Evolutionary conservation across 139 green algal species (phyloP), one percentile per base, ranked within the genome.

Genomic region (Chlorella sp.): DNA sequence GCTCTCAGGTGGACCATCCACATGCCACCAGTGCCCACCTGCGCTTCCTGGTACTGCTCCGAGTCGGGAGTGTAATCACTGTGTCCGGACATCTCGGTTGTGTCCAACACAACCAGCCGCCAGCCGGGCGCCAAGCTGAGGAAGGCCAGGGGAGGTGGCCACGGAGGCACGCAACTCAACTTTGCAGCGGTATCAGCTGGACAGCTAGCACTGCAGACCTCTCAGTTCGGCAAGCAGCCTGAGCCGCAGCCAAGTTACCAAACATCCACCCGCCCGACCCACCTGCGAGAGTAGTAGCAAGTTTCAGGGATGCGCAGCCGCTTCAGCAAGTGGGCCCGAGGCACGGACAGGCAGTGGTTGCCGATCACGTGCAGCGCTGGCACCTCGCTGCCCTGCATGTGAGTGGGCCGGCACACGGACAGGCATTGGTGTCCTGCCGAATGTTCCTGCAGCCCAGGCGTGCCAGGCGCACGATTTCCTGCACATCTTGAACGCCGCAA

Each of bases 31-130:
- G 46, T 0, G 20, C 36, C 6, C 34, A 74, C 83, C 30, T 73
- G n/a, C 17, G 93, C 88, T 80, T 94, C 91, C 46, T 84, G 69
- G 44, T 58, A 80, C 68, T 88, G 60, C 16, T 60, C 34, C 3
- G 87, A 88, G 34, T 87, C 89, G 2, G 64, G 43, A 3, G 83
- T 78, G 43, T 88, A 89, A 32, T 67, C 67, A 43, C 70, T 89
- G 88, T 92, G 89, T 16, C 91, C 84, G 56, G 81, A 92, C 76
- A 96, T 88, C 41, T 97, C 93, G 60, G 93, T 96, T 38, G 94
- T 94, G 83, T 96, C 92, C 79, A 96, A 87, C n/a, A 93, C 86
- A 1, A 97, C 43, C 46, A 96, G 83, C 24, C 84, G 81, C 94
- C 94, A 96, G n/a, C 83, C 65, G 32, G 36, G 32, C 1, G 44